phyloP scores from a whole-genome alignment of 495 filamentous ascomycete species.

The Penicillium alfredii region DNA sequence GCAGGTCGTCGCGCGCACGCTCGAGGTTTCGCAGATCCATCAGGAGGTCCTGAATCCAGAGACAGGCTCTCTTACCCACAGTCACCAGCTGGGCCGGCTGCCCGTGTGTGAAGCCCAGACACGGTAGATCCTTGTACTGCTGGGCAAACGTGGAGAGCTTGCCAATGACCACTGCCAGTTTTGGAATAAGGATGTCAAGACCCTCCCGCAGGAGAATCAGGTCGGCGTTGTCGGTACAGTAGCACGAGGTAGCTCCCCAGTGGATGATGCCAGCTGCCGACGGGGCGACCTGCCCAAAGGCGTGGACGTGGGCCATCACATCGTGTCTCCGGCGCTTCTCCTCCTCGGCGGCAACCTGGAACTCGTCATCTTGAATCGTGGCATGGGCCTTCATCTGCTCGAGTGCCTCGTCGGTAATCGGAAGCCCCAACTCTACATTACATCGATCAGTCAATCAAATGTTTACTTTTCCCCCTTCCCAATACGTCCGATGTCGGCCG shows the following conservation, averaged over 20 bases:
- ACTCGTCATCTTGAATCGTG: constrained; percentile 71
- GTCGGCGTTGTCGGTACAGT: constrained; percentile 83
- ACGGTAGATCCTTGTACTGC: constrained; percentile 60
- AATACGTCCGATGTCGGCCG: constrained; percentile 14
- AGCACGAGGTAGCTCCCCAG: constrained; percentile 61
- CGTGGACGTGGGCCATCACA: constrained; percentile 70
- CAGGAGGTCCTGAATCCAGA: constrained; percentile 86
- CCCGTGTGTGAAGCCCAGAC: constrained; percentile 79
- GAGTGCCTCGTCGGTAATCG: constrained; percentile 65
- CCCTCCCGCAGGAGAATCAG: constrained; percentile 73
- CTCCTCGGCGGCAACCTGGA: constrained; percentile 68
- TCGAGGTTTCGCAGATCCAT: constrained; percentile 83
- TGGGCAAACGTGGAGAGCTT: constrained; percentile 74
- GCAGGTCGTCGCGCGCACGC: constrained; percentile 62
- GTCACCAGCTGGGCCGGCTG: constrained; percentile 78
- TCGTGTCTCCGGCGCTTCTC: constrained; percentile 71
- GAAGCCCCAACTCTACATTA: constrained; percentile 42
- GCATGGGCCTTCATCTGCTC: constrained; percentile 68
- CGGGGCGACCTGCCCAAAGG: constrained; percentile 66
- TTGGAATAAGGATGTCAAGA: constrained; percentile 73
- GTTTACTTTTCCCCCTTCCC: constrained; percentile 4
- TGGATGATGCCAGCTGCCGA: constrained; percentile 86
- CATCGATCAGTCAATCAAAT: constrained; percentile 25
- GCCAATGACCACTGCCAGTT: constrained; percentile 77
- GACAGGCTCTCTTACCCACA: constrained; percentile 63